Base-by-base conservation (phyloP, 176 grass and related monocot species). In the Eragrostis curvula region DNA sequence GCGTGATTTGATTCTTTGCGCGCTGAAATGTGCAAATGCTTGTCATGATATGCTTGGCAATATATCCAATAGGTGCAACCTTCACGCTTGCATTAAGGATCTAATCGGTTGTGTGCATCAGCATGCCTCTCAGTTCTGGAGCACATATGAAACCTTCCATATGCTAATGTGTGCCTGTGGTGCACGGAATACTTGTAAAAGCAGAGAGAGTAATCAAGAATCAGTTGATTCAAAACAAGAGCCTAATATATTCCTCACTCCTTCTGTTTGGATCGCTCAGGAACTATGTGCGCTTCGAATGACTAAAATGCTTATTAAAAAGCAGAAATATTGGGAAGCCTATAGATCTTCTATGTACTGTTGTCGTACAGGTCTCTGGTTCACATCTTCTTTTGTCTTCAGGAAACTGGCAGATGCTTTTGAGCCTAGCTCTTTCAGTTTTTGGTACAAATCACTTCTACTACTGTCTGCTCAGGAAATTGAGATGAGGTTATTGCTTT, bases 331-430 rank as follows among this genome's bases (percentile, higher is more conserved):
- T 79, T 98, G 96, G 96, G 84, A 84, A 68, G 90, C 90, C 44
- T 98, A 98, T 73, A 95, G 74, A 78, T 90, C 87, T 79, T 91
- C 92, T 66, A 91, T 91, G 82, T 93, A 93, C 60, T 89, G 90
- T 81, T 95, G 86, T 78, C 71, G 30, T 60, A 81, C 91, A 84
- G 88, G 92, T 66, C 82, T 98, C 57, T 98, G 90, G 90, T 98
- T 95, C 87, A 76, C 82, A 47, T 89, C 90, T 55, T 80, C 93
- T 12, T 95, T 93, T 82, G 58, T 89, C 55, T 98, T 98, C 46
- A 93, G 87, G 71, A 98, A 93, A 87, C 83, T 98, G 81, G 62
- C 88, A 84, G 82, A 83, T 85, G 71, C 51, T 87, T 90, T 88
- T 71, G 50, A 85, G 44, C 76, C 80, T 42, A 74, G 84, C 20